Conservation (phyloP, 2,329 filamentous ascomycete species). For the Davidsoniella virescens region DNA sequence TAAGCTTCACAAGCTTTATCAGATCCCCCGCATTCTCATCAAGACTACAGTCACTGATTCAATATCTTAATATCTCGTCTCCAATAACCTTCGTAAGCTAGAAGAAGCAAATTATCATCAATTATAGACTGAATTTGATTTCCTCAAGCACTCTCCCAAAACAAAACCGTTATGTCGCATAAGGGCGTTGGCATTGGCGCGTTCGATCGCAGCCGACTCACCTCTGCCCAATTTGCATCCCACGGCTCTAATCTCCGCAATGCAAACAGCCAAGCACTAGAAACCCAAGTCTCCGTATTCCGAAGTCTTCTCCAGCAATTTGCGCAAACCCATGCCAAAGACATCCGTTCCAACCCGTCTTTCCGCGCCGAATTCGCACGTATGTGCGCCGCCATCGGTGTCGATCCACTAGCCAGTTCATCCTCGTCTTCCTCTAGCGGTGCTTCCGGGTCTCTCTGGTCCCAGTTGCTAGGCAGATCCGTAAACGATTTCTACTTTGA, state of each 20-base stretch:
- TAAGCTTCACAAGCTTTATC: neutral
- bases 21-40: neutral
- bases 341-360: constrained; percentile 85
- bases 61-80: too few relatives aligned
- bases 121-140: too few relatives aligned
- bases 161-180: constrained; percentile 31
- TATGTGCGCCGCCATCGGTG: constrained; percentile 94
- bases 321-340: constrained; percentile 81
- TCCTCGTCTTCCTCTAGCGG: constrained; percentile 21
- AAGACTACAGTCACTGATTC: too few relatives aligned
- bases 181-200: constrained; percentile 82
- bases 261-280: constrained; percentile 68
- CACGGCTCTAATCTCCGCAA: constrained; percentile 80
- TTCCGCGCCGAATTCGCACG: constrained; percentile 96
- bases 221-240: constrained; percentile 74
- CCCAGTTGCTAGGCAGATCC: constrained; percentile 74
- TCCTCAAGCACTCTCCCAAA: too few relatives aligned
- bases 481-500: constrained; percentile 99
- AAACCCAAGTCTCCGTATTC: constrained; percentile 90
- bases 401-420: constrained; percentile 65
- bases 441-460: constrained; percentile 61
- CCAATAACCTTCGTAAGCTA: too few relatives aligned
- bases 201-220: constrained; percentile 71
- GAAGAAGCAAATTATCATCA: neutral
- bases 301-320: constrained; percentile 91